phyloP scores from a whole-genome alignment of 140 eudicot species.

The Stevia rebaudiana region DNA sequence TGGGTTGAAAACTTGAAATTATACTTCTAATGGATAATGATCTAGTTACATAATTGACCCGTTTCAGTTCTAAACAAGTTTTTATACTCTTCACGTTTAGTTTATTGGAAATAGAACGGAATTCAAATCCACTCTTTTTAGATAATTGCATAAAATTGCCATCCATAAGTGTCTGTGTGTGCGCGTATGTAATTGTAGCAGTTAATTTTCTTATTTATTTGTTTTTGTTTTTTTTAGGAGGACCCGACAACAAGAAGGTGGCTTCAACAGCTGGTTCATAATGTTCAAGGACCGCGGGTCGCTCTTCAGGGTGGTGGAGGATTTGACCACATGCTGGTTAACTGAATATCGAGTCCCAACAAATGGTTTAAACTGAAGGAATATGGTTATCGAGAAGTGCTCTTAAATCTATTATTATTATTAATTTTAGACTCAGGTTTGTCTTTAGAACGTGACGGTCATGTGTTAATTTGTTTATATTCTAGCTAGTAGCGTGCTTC shows the following conservation, averaged over 20 bases:
- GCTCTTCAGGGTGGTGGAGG: conserved; percentile 66
- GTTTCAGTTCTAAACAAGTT: background rate
- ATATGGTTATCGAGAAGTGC: background rate
- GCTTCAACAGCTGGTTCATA: conserved; percentile 77
- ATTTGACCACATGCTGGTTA: conserved; percentile 72
- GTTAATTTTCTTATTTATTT: background rate
- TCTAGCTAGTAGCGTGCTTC: background rate
- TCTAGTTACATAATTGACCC: background rate
- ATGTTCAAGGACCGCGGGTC: conserved; percentile 72
- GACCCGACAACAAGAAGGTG: conserved; percentile 73
- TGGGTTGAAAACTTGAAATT: too few species aligned
- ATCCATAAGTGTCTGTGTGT: background rate
- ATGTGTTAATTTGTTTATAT: conserved; percentile 25
- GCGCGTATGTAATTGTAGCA: background rate
- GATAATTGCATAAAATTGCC: background rate
- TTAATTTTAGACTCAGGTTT: background rate
- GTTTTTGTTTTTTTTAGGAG: conserved; percentile 47
- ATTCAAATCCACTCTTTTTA: background rate
- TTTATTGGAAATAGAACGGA: background rate
- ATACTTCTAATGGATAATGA: background rate
- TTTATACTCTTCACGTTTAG: background rate
- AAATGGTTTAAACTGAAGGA: conserved; percentile 2
- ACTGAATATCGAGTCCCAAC: conserved; percentile 18
- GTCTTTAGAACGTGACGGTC: background rate
- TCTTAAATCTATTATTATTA: background rate